Base-by-base conservation (phyloP, 2,329 filamentous ascomycete species). In the Periconia sp. region DNA sequence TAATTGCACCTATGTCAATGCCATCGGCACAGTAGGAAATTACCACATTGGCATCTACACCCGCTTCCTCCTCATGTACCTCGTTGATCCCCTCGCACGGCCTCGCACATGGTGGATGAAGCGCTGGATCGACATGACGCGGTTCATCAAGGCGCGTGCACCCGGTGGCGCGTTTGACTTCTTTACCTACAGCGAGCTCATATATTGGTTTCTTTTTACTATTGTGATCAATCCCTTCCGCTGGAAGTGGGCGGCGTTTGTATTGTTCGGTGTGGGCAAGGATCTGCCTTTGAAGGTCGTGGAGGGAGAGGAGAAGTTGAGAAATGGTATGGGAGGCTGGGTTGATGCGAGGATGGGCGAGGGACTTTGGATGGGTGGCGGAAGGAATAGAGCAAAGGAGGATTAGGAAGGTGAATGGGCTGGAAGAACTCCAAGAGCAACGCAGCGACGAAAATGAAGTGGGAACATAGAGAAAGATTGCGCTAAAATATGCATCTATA, bases 11-110 rank as follows among this genome's bases (percentile, higher is more conserved):
- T 95, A 92, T 54, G 76, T 91, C 42, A 84, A 87, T 40, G 89
- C 85, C 4, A 92, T 94, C 43, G 89, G 88, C 1, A 87, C 86
- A 0, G 88, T 94, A 1, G 87, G 89, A 0, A 92, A 94, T 67
- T 92, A 88, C 79, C 89, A 95, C 60, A 92, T 95, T 32, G 90
- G 89, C 4, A 92, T 95, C 58, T 95, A 94, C 72, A 95, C 89
- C 0, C 80, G 90, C 4, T 87, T 95, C 50, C 74, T 95, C 5
- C 80, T 95, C 55, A 92, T 94, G 88, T 94, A 94, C 65, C 78
- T 95, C 40, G 78, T 86, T 11, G 89, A 95, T 59, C 89, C 89
- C 0, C 72, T 92, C 16, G 85, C 88, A 0, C 79, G 87, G 0
- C 89, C 90, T 0, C 80, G 78, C 3, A 77, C 84, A 4, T 82